These are phyloP conservation scores for Populus euphratica DNA, from an alignment of 345 rosid species.

Conservation along the genomic window DNA sequence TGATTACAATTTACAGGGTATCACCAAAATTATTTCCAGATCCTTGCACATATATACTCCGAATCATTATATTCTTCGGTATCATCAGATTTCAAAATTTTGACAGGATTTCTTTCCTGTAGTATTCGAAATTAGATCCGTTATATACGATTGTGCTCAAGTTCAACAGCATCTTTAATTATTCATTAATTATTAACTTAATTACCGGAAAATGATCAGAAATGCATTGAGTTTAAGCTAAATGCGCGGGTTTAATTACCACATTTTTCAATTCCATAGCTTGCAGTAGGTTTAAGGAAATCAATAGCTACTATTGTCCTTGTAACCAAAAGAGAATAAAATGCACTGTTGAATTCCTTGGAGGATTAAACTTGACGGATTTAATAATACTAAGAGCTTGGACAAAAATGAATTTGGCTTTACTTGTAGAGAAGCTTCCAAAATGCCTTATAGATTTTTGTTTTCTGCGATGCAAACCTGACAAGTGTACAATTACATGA, in stretches of 20 bases:
- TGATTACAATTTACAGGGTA: background rate
- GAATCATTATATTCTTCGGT: background rate
- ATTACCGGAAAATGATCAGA: background rate
- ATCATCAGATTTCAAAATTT: background rate
- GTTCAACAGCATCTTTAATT: background rate
- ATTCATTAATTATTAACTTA: too few relatives aligned
- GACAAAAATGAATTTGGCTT: slow-evolving; percentile 1
- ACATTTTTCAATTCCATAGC: background rate
- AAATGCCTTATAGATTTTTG: background rate
- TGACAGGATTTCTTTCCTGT: background rate
- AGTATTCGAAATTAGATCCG: background rate
- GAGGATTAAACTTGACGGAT: background rate
- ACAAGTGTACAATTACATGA: background rate
- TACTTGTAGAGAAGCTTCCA: background rate
- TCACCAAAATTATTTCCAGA: background rate
- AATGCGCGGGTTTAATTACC: background rate
- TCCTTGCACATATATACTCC: background rate
- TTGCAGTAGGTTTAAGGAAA: background rate
- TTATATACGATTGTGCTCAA: background rate
- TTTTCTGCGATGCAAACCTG: slow-evolving; percentile 9
- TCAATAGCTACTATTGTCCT: background rate
- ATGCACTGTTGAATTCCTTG: background rate
- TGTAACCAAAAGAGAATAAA: background rate
- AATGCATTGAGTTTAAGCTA: background rate
- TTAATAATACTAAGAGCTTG: too few relatives aligned